A percentile compares a stretch with the other conserved stretches of the same genome.
These are phyloP conservation scores for Neofusicoccum parvum DNA, from an alignment of 2,329 filamentous ascomycete genomes.

Conservation along the genomic window DNA sequence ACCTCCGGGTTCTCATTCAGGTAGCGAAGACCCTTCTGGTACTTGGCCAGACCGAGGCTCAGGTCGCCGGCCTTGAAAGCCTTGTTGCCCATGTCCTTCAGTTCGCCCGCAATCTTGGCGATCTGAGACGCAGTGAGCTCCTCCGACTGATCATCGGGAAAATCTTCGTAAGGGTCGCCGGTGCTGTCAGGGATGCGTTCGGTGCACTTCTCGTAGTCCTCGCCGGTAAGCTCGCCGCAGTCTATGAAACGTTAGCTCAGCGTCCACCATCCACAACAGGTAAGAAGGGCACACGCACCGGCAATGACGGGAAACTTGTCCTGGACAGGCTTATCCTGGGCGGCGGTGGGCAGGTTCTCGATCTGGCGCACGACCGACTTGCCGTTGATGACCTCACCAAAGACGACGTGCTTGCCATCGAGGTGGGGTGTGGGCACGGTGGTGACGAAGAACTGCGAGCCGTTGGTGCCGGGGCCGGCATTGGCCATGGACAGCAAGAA, in stretches of 20 bases:
- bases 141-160: constrained; percentile 78
- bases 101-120: constrained; percentile 76
- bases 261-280: neutral
- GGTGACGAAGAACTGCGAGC: constrained; percentile 97
- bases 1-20: constrained; percentile 79
- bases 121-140: constrained; percentile 68
- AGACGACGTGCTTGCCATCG: constrained; percentile 96
- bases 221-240: constrained; percentile 81
- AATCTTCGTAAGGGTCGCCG: constrained; percentile 94
- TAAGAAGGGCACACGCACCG: constrained; percentile 34
- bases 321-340: constrained; percentile 74
- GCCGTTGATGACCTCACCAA: constrained; percentile 89
- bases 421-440: constrained; percentile 94
- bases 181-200: constrained; percentile 74
- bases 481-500: constrained; percentile 98
- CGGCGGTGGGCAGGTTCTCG: constrained; percentile 76
- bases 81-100: constrained; percentile 90
- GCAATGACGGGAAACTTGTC: constrained; percentile 66
- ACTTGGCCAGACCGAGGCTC: constrained; percentile 78
- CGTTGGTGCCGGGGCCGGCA: constrained; percentile 91
- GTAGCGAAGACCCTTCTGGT: constrained; percentile 90
- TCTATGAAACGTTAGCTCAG: constrained; percentile 47
- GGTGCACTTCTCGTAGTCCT: constrained; percentile 67
- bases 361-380: constrained; percentile 89
- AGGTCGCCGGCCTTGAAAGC: constrained; percentile 83